phyloP scores from a whole-genome alignment of 1,139 yeast species.

The Dujonia santamariae region DNA sequence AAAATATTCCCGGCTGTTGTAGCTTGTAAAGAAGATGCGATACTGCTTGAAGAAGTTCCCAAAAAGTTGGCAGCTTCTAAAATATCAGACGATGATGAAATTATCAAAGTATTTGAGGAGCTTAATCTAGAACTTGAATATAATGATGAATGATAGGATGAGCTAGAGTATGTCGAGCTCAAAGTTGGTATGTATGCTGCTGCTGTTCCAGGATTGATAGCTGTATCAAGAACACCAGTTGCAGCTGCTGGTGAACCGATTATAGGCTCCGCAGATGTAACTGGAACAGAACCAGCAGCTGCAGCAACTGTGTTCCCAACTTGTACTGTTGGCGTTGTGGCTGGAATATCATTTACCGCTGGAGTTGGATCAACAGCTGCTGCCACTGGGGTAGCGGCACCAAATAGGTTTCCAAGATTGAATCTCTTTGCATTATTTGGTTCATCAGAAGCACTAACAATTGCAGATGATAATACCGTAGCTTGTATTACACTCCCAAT shows the following conservation, averaged over 20 bases:
- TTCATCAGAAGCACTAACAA: slow-evolving; percentile 8
- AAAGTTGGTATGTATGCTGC: background rate
- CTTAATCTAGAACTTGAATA: slow-evolving; percentile 7
- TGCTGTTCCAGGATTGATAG: background rate
- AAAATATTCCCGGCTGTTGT: no score
- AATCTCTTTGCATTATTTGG: slow-evolving; percentile 4
- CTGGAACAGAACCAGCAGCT: slow-evolving; percentile 2
- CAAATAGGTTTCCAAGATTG: slow-evolving; percentile 2
- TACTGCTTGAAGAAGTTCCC: background rate
- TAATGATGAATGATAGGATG: slow-evolving; percentile 4
- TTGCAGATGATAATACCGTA: slow-evolving; percentile 7
- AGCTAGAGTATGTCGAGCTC: slow-evolving; percentile 2
- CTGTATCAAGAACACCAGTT: background rate
- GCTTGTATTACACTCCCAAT: slow-evolving; percentile 8
- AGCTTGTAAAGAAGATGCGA: no score
- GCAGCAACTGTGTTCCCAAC: slow-evolving; percentile 8
- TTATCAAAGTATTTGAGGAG: slow-evolving; percentile 4
- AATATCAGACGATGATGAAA: slow-evolving; percentile 2
- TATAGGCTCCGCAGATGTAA: background rate
- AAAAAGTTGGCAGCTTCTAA: slow-evolving; percentile 1
- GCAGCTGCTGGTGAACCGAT: slow-evolving; percentile 3
- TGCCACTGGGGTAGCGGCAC: slow-evolving; percentile 11
- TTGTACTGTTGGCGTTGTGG: slow-evolving; percentile 9
- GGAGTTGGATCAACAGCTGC: slow-evolving; percentile 10
- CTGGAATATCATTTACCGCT: slow-evolving; percentile 7